Evolutionary conservation across 108 stramenopile species (phyloP), one percentile per base, ranked within the genome.

Genomic region (Discostella pseudostelligera): DNA sequence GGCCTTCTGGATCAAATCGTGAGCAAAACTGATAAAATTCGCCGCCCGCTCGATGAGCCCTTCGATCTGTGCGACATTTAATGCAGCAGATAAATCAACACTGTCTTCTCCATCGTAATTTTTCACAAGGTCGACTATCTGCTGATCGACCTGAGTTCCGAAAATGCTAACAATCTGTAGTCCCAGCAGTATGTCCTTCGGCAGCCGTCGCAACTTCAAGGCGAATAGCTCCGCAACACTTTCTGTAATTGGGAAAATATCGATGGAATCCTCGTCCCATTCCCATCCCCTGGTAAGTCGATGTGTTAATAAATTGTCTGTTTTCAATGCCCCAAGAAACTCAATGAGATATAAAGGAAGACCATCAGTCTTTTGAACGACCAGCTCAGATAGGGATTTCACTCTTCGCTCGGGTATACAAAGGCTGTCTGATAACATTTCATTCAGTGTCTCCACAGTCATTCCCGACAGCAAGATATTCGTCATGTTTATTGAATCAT

Each of bases 1-100:
- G 5, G 63, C 50, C 63, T 64, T 35, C 36, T 64, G 20, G 56
- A 57, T 58, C 43, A 67, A 57, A 40, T 67, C 67, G 26, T 67
- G 67, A 24, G 56, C 37, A 43, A 67, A 67, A 20, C 37, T 9
- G 37, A 45, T 20, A 10, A 32, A 19, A 21, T 36, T 19, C 6
- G 44, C 67, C 8, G 47, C 40, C 39, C 21, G 24, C 42, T 69
- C 59, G 17, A 69, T 39, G 1, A 69, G 50, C 24, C 68, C 58
- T 50, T 39, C 39, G 0, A 13, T 7, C 26, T 42, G 8, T 2
- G 51, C 48, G 29, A 36, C 36, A n/a, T 44, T 28, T 20, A 62
- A 17, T 21, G 24, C 54, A 13, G 29, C 53, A 36, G 16, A 55
- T 45, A 62, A 37, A 32, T 70, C 60, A 3, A 55, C 53, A 42